Percentiles rank a stretch among this genome's conserved stretches.
phyloP scores from a whole-genome alignment of 2,329 filamentous ascomycete genomes.

The Ceratocystis eucalypticola region DNA sequence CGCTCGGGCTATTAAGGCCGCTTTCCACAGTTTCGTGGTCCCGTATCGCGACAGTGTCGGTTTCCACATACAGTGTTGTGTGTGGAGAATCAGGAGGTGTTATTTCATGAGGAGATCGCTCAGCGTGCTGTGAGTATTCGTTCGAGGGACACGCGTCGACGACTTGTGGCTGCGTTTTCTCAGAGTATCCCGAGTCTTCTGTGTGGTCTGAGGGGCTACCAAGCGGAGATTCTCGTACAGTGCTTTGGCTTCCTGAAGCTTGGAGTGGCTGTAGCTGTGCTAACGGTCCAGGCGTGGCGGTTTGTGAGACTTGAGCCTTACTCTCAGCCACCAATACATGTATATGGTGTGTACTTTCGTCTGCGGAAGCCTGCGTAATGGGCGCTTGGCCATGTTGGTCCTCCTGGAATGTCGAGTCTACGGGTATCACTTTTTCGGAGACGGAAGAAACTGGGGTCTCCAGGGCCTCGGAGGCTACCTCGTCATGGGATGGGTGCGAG shows the following conservation, averaged over 20 bases:
- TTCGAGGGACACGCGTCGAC: too few relatives aligned
- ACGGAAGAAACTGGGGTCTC: background rate
- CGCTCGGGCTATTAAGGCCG: background rate
- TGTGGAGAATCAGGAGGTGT: background rate
- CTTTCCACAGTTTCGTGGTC: background rate
- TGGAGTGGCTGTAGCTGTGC: background rate
- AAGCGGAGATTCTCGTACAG: background rate
- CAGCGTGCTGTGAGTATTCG: background rate
- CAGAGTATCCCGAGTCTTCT: background rate
- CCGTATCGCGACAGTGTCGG: background rate
- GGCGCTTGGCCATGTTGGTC: background rate
- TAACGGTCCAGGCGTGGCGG: background rate
- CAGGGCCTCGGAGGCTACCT: background rate
- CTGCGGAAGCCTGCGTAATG: background rate
- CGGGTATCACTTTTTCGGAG: background rate
- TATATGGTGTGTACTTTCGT: background rate
- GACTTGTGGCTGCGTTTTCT: background rate
- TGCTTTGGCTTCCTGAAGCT: background rate
- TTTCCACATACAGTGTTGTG: background rate
- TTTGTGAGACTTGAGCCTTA: background rate
- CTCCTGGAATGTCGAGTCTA: background rate
- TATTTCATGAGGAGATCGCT: background rate
- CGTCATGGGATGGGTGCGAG: background rate
- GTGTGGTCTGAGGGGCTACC: background rate
- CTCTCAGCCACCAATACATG: background rate